Conservation (phyloP, 352 stramenopile species). For the Phytophthora fragariae region DNA sequence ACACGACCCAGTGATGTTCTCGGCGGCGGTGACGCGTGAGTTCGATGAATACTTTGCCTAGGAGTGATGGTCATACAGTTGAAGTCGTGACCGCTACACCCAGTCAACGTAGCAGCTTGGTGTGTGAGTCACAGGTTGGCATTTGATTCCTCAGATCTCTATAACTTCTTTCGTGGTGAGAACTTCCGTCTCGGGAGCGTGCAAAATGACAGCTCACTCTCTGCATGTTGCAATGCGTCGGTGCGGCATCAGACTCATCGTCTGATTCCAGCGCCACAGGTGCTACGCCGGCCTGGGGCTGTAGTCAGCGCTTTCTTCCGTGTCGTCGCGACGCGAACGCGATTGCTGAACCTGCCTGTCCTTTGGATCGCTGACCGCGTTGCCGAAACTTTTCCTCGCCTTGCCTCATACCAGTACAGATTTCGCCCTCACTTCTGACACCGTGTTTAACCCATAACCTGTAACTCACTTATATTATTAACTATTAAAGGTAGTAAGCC, state of each 20-base stretch:
- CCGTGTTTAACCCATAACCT: too few relatives aligned
- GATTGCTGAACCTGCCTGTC: constrained; percentile 20
- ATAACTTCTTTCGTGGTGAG: background rate
- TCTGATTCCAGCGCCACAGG: background rate
- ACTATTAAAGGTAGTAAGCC: too few relatives aligned
- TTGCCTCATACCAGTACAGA: too few relatives aligned
- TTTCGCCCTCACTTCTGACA: too few relatives aligned
- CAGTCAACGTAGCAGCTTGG: constrained; percentile 4
- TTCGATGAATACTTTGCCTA: background rate
- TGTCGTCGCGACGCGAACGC: constrained; percentile 24
- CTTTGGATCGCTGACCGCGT: background rate
- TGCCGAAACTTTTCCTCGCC: background rate
- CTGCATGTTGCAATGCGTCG: background rate
- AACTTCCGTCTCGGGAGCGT: background rate
- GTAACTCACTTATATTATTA: too few relatives aligned
- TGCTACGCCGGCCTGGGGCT: constrained; percentile 3
- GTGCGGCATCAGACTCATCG: background rate
- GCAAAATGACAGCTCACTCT: background rate
- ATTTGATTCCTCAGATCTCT: constrained; percentile 16
- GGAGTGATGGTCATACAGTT: constrained; percentile 25
- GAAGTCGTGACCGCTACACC: constrained; percentile 27
- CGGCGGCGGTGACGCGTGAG: background rate
- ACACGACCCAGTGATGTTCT: background rate
- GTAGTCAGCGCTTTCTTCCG: constrained; percentile 15
- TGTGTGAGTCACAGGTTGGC: background rate